Evolutionary conservation across 2,329 filamentous ascomycete genomes (phyloP), one percentile per base, ranked within the genome.

Genomic region (Cladosporium sphaerospermum): DNA sequence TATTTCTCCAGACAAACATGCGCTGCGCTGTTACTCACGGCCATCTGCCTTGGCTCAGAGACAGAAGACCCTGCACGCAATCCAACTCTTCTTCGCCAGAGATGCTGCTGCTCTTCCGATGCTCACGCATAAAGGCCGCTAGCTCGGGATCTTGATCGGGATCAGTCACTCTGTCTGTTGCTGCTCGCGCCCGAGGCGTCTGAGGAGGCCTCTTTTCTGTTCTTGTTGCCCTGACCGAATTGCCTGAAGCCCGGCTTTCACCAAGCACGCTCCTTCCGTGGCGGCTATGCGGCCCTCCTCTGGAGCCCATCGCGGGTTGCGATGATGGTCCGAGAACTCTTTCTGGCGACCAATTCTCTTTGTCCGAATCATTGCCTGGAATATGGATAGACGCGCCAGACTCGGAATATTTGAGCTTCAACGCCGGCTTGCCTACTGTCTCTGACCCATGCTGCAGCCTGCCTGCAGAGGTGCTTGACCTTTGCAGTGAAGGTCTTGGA

Each of bases 31-130:
- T 39, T n/a, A 14, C 36, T 53, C 43, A 76, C 56, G 68, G 80
- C 90, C 91, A 96, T 65, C 89, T 89, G n/a, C 91, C 92, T 71
- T 95, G 88, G 63, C 89, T 95, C 43, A 97, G 76, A 47, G 88
- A 92, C 57, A 96, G 70, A 58, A 97, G 72, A n/a, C 89, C 89
- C 52, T 92, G 89, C 44, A 96, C 85, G 65, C 89, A 95, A 66
- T 95, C 89, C 68, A 95, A 77, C 66, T 96, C 92, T 54, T 76
- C 75, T 16, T 72, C 73, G 9, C 69, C 71, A 40, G 71, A 72
- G 41, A 70, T 61, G 43, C 66, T 71, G n/a, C 48, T 54, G 55
- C 56, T 63, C 53, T 62, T 64, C 52, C 58, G 56, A 9, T 52
- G 77, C 32, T 80, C 78, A 33, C 77, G 74, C 85, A 93, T 91